Evolutionary conservation across 1,139 yeast genomes (phyloP).

Genomic region (Geotrichum macrosporum): DNA sequence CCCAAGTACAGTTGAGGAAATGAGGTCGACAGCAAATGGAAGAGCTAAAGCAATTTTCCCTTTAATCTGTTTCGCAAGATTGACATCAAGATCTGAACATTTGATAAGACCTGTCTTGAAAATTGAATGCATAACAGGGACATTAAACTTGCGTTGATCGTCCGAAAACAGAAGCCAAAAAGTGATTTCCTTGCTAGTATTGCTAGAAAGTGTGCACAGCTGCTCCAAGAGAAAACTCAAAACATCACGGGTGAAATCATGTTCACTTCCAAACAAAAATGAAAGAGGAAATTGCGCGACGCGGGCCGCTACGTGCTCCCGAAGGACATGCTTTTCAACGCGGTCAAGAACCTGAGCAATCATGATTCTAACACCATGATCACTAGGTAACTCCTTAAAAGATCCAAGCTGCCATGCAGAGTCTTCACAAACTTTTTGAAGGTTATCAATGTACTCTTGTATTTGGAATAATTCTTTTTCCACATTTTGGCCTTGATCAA

Average conservation of each 20-base stretch:
- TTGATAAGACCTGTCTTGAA: conserved; percentile 72
- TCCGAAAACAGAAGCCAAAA: conserved; percentile 90
- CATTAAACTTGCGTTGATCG: conserved; percentile 82
- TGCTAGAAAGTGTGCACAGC: conserved; percentile 77
- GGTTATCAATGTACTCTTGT: conserved; percentile 44
- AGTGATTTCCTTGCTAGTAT: conserved; percentile 86
- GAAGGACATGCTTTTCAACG: conserved; percentile 57
- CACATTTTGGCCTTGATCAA: conserved; percentile 36
- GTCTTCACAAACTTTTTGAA: conserved; percentile 35
- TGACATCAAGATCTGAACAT: conserved; percentile 73
- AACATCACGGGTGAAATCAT: conserved; percentile 68
- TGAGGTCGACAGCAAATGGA: conserved; percentile 65
- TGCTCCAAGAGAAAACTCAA: conserved; percentile 75
- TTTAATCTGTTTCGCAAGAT: conserved; percentile 61
- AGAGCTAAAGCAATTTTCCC: conserved; percentile 46
- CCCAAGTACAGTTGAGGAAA: conserved; percentile 60
- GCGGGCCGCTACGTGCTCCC: conserved; percentile 66
- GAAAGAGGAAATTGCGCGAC: conserved; percentile 83
- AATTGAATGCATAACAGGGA: conserved; percentile 68
- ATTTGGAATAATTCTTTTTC: conserved; percentile 37
- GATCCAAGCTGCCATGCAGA: conserved; percentile 46
- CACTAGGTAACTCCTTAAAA: conserved; percentile 53
- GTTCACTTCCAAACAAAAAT: conserved; percentile 64
- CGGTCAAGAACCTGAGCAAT: conserved; percentile 66
- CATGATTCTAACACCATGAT: conserved; percentile 53